A percentile compares a stretch with the other conserved stretches of the same genome.
Conservation (phyloP, 164 flowering plant genomes). For the Nelumbo lutea region DNA sequence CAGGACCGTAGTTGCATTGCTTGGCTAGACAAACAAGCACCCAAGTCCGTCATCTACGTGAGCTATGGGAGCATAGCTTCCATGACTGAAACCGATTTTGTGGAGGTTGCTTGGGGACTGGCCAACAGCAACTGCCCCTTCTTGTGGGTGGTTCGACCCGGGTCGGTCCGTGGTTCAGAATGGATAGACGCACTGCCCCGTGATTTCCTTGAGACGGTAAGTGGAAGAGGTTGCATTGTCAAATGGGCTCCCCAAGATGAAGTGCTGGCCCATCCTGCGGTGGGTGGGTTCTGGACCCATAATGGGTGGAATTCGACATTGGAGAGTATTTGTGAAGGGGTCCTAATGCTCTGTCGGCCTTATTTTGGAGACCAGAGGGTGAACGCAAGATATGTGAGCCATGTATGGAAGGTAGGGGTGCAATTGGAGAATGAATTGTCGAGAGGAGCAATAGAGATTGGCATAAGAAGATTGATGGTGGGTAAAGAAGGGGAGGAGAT, state of each 20-base stretch:
- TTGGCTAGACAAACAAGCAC: conserved; percentile 42
- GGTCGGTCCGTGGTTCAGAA: conserved; percentile 2
- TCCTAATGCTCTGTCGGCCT: not conserved
- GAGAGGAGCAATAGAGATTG: conserved; percentile 10
- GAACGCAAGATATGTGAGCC: conserved; percentile 2
- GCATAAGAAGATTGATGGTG: conserved; percentile 12
- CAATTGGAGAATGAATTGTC: conserved; percentile 12
- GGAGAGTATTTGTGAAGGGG: not conserved
- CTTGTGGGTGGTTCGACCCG: conserved; percentile 19
- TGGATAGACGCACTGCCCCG: conserved; percentile 1
- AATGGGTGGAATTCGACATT: not conserved
- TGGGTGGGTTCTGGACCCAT: not conserved
- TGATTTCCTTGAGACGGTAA: conserved; percentile 8
- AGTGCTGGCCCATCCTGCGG: not conserved
- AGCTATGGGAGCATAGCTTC: conserved; percentile 50
- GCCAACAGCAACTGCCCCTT: conserved; percentile 32
- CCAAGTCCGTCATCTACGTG: conserved; percentile 41
- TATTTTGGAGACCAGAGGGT: not conserved
- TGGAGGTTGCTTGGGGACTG: conserved; percentile 54
- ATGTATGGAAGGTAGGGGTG: conserved; percentile 18
- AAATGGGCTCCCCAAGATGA: not conserved
- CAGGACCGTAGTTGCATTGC: conserved; percentile 35
- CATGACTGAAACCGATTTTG: conserved; percentile 29
- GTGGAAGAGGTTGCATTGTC: conserved; percentile 4
- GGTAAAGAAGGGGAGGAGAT: conserved; percentile 15